Base-by-base conservation (phyloP, 1,284 basidiomycete genomes). In the Takashimella koratensis region DNA sequence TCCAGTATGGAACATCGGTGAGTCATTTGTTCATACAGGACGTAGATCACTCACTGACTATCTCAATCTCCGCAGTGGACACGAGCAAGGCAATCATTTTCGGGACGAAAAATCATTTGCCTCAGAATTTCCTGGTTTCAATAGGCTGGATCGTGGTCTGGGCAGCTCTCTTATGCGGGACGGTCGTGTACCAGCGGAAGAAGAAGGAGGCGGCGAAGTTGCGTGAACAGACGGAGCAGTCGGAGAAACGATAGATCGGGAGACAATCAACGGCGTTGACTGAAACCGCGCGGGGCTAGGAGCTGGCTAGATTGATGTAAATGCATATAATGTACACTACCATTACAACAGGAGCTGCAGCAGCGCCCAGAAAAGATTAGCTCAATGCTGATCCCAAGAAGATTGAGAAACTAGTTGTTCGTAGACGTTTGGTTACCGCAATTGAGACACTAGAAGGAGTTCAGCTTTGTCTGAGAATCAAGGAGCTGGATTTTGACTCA, bases 391-490 rank as follows among this genome's bases (percentile, higher is more conserved):
- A n/a, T n/a, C n/a, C n/a, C n/a, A n/a, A n/a, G n/a, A n/a, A n/a
- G n/a, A n/a, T n/a, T n/a, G n/a, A n/a, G n/a, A 25, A 12, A 27
- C 63, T 73, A 76, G 60, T 77, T 77, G 59, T 77, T 77, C 26
- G 73, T 70, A 20, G 68, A 72, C 6, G 74, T 76, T 57, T 77
- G 73, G 57, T 77, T 65, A 12, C 74, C 75, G 52, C 75, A 77
- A 43, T 70, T 70, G 52, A 76, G 61, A 62, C 76, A 77, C 76
- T 77, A 40, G 22, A 26, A 16, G 19, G 20, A 20, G 39, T 8
- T 57, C 22, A 56, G 57, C 45, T 11, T 48, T 13, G 41, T 39
- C 30, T 43, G 8, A 49, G 19, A 22, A 40, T 43, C 45, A 13
- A 40, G 36, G 11, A 23, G 20, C 16, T n/a, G n/a, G n/a, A n/a